Evolutionary conservation across 495 filamentous ascomycete genomes (phyloP), one percentile per base, ranked within the genome.

Genomic region (Patellaria atrata): DNA sequence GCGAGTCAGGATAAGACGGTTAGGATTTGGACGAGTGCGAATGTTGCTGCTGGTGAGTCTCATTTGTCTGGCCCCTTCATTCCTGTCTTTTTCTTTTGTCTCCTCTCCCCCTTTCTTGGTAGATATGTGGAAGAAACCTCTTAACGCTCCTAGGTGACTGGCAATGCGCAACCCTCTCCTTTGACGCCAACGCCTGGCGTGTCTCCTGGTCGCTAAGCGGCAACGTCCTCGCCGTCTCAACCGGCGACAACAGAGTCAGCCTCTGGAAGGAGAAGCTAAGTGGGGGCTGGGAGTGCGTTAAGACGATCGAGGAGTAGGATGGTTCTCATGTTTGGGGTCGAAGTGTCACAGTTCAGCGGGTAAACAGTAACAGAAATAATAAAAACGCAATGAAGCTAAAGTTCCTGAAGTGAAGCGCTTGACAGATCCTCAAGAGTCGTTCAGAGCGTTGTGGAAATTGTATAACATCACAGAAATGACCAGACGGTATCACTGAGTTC

Each of bases 131-230:
- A 8, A 20, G 25, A 9, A 9, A 8, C 9, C 31, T 14, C 31
- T 34, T 25, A 34, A 9, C 19, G 24, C 3, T 19, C 53, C 59
- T 60, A 33, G 56, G 59, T 8, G 67, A 82, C 48, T 99, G 91
- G 91, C 65, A 70, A 26, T 75, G 71, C 60, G 86, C 86, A 56
- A 70, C 75, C 16, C 66, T 96, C 40, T 70, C 75, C 39, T 91
- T 99, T 43, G 87, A 93, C 7, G 72, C 73, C 8, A 82, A 85
- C 31, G 64, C 93, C 42, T 99, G 91, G 91, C 73, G 87, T 23
- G 89, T 94, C 10, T 93, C 83, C 64, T 99, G 91, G 91, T 92
- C 82, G 48, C 67, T 94, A 45, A 93, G 83, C 60, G 91, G 91
- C 14, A 99, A 99, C 60, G 89, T 96, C 23, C 64, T 99, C 45